Evolutionary conservation across 2,329 filamentous ascomycete genomes (phyloP), one percentile per base, ranked within the genome.

Genomic region (Hirsutella thompsonii): DNA sequence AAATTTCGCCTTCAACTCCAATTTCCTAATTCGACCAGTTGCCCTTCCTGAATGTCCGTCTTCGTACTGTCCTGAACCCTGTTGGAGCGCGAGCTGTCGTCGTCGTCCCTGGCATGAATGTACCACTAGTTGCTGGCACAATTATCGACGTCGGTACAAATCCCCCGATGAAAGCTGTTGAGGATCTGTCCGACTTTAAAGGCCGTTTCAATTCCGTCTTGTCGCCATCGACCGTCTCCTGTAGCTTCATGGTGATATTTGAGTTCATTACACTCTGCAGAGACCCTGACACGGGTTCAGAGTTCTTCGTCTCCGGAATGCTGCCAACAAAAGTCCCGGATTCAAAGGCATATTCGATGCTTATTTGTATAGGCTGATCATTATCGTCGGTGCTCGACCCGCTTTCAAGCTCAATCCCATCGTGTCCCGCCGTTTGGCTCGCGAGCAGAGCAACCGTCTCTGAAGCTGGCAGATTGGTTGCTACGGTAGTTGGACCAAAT

Each of bases 31-130:
- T 42, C 20, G 37, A 33, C 29, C 42, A 42, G 42, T 51, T 51
- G 20, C 32, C 40, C 28, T 44, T 39, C 42, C 46, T 53, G 8
- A 26, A 44, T 4, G 49, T 51, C 29, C 41, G 41, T 33, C 48
- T 51, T 3, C 48, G 44, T 20, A 55, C 39, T 9, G 55, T 56
- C 33, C 34, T 46, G 43, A 57, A 57, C 5, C 51, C 21, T 41
- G 46, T 44, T 23, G 48, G 20, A 8, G 20, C n/a, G 10, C n/a
- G 11, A 26, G 23, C 28, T 18, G n/a, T 19, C 8, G 32, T 14
- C 32, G 11, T 18, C n/a, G 32, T n/a, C 29, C n/a, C n/a, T n/a
- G 23, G 32, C 14, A 16, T 4, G 14, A 16, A 16, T 16, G n/a
- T n/a, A 8, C 14, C 8, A 3, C 13, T 16, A 8, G 14, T 34